Percentiles rank a stretch among this genome's conserved stretches.
Evolutionary conservation across 371 early-diverging fungal genomes (phyloP).

Genomic region (Saksenaea vasiformis): DNA sequence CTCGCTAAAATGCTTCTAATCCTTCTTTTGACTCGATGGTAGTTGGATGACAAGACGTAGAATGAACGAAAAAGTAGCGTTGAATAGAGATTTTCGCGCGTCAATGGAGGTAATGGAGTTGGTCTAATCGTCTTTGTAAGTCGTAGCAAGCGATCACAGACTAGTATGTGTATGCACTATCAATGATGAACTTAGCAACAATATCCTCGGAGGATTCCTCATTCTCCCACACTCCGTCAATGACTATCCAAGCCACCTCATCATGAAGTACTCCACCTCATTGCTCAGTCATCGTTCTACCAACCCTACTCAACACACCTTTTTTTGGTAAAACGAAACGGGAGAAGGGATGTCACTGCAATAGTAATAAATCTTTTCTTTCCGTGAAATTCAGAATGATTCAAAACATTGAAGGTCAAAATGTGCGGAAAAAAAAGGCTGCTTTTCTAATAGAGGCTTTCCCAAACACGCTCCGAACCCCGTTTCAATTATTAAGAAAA

Average conservation of each 20-base stretch:
- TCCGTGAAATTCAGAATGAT: background rate
- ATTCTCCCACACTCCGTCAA: background rate
- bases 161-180: background rate
- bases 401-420: background rate
- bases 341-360: background rate
- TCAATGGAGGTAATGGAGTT: background rate
- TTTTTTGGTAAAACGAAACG: background rate
- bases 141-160: background rate
- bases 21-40: background rate
- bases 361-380: background rate
- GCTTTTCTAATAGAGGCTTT: background rate
- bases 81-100: background rate
- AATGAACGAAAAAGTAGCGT: background rate
- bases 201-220: conserved; percentile 4
- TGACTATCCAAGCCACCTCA: conserved; percentile 12
- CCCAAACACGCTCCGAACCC: background rate
- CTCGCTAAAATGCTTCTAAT: conserved; percentile 2
- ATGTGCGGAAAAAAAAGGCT: background rate
- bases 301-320: background rate
- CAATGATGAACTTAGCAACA: background rate
- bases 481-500: background rate
- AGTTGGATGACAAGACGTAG: background rate
- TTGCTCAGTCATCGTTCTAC: background rate
- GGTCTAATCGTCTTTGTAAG: background rate
- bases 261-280: conserved; percentile 2